A percentile compares a stretch with the other conserved stretches of the same genome.
phyloP scores from a whole-genome alignment of 495 filamentous ascomycete genomes.

The Chaetomium cochliodes region DNA sequence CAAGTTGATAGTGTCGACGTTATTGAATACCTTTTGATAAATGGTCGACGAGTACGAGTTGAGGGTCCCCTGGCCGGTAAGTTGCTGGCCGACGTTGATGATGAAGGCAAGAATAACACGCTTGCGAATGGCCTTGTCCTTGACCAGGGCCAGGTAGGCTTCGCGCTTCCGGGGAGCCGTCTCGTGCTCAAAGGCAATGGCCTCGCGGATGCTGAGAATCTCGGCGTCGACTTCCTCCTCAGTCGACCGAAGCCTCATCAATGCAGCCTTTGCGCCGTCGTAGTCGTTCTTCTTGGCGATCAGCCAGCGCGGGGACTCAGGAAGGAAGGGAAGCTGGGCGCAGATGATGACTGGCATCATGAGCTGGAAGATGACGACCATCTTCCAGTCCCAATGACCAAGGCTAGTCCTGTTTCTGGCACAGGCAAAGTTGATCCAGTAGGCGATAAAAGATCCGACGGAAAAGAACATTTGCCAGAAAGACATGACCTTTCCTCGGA shows the following conservation, averaged over 20 bases:
- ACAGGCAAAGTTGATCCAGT: constrained; percentile 7
- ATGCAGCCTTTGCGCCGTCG: not conserved
- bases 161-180: not conserved
- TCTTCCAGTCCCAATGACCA: constrained; percentile 11
- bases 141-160: constrained; percentile 2
- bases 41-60: constrained; percentile 8
- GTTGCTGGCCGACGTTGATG: constrained; percentile 11
- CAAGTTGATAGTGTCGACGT: constrained; percentile 9
- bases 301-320: constrained; percentile 7
- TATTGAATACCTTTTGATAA: not conserved
- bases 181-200: not conserved
- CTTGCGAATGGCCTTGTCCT: constrained; percentile 4
- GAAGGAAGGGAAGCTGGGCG: constrained; percentile 6
- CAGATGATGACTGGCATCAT: constrained; percentile 2
- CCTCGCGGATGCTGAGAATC: not conserved
- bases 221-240: not conserved
- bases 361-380: constrained; percentile 9
- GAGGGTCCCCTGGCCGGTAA: constrained; percentile 7
- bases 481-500: constrained; percentile 6
- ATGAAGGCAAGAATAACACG: not conserved
- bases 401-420: not conserved
- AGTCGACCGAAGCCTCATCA: not conserved
- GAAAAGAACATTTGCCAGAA: constrained; percentile 15
- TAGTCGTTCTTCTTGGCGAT: not conserved
- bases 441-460: constrained; percentile 5